Evolutionary conservation across 768 basidiomycete genomes (phyloP), one percentile per base, ranked within the genome.

Genomic region (Xanthoconium purpureum): DNA sequence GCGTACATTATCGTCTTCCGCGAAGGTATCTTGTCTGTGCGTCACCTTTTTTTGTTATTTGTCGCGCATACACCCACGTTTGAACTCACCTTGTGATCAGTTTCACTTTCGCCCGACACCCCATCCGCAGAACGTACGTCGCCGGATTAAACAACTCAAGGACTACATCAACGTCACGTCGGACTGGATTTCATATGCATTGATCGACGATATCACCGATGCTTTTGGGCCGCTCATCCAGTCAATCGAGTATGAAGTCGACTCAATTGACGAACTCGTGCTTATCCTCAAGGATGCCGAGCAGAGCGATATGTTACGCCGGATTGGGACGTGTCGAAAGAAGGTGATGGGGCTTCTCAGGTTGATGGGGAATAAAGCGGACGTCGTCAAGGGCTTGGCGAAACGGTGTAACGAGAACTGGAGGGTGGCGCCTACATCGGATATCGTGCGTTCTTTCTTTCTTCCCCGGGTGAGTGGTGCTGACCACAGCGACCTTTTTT

Each of bases 1-100:
- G 98, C 98, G 96, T 99, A 99, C 74, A 96, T 99, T 63, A 91
- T 98, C 64, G 97, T 99, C 47, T 98, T 99, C 77, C 83, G 96
- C 24, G 97, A 98, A 71, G 97, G 97, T 17, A 98, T 87, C 2
- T 77, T 98, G 47, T 97, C 94, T 10, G 95, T 97, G 65, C 66
- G 88, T 80, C 8, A 3, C 20, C 20, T 15, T 50, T 11, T 47
- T 39, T 28, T 18, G 11, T 20, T 20, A 3, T 30, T 20, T 18
- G 13, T 20, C 29, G 3, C 24, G 44, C n/a, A 12, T 1, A 33
- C 9, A 9, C 12, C 17, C 39, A 6, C 3, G 10, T 39, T 35
- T 40, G 18, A 47, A 42, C 59, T 55, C 47, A 51, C 32, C 45
- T 40, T 48, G 24, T 28, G 50, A 7, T 43, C 62, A 95, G 90